Conservation (phyloP, 352 stramenopile species). For the Blastocystis sp. region DNA sequence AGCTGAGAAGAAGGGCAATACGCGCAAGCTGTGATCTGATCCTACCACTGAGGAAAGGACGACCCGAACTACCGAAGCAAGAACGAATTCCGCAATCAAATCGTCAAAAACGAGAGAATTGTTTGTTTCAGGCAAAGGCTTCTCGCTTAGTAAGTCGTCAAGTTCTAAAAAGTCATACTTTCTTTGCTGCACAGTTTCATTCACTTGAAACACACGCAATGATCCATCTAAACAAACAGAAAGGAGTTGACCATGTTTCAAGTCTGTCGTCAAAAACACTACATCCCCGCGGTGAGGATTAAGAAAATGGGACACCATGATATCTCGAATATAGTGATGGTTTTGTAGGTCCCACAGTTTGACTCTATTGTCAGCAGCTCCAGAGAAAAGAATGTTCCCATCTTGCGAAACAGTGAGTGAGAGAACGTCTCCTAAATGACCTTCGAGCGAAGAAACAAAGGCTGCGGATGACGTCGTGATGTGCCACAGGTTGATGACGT, state of each 20-base stretch:
- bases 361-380: conserved; percentile 33
- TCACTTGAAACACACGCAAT: neutral
- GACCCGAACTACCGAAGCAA: too few relatives aligned
- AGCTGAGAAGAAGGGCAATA: too few relatives aligned
- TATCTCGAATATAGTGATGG: conserved; percentile 4
- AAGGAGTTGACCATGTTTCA: neutral
- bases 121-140: too few relatives aligned
- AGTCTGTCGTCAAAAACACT: neutral
- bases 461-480: neutral
- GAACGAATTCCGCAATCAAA: too few relatives aligned
- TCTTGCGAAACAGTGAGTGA: neutral
- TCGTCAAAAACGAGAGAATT: too few relatives aligned
- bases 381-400: neutral
- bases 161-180: too few relatives aligned
- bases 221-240: neutral
- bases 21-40: too few relatives aligned
- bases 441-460: neutral
- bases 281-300: neutral
- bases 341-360: conserved; percentile 29
- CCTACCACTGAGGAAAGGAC: too few relatives aligned
- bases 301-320: neutral
- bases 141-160: too few relatives aligned
- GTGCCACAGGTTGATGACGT: neutral
- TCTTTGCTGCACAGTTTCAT: neutral
- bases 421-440: conserved; percentile 30